These are phyloP conservation scores for Peziza echinospora DNA, from an alignment of 495 filamentous ascomycete species.

Conservation along the genomic window DNA sequence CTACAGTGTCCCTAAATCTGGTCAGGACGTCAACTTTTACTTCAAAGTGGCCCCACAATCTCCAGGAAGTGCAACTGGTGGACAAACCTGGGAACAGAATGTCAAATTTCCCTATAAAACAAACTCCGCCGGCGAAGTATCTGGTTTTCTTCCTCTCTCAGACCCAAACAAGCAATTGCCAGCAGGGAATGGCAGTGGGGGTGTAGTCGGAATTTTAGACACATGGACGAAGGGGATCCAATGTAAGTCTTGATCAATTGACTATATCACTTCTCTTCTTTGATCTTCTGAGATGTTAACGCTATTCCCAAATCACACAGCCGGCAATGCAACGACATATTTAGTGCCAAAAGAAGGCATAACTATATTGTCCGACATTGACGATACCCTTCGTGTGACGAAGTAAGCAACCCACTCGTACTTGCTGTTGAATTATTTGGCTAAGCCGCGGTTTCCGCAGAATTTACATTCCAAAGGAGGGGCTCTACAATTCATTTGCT, in stretches of 20 bases:
- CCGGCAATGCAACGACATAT: constrained; percentile 55
- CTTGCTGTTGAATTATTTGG: no score
- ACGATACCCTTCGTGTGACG: constrained; percentile 62
- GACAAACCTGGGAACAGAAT: no score
- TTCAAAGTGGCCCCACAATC: not conserved
- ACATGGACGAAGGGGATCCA: constrained; percentile 8
- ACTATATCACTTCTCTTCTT: not conserved
- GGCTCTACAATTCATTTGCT: constrained; percentile 57
- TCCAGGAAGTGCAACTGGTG: no score
- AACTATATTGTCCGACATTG: constrained; percentile 53
- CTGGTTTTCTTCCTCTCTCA: constrained; percentile 48
- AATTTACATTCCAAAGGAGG: constrained; percentile 54
- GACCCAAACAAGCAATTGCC: no score
- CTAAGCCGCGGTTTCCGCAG: no score
- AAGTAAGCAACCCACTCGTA: no score
- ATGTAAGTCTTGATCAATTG: not conserved
- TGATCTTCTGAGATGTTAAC: not conserved
- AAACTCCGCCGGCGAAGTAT: constrained; percentile 40
- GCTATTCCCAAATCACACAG: not conserved
- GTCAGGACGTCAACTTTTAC: not conserved
- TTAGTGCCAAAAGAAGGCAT: constrained; percentile 45
- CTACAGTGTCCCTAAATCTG: constrained; percentile 22
- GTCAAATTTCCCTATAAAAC: constrained; percentile 25
- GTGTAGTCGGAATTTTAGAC: no score
- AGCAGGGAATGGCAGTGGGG: no score